A percentile compares a stretch with the other conserved stretches of the same genome.
Evolutionary conservation across 805 yeast genomes (phyloP).

Genomic region (Pichia membranifaciens): DNA sequence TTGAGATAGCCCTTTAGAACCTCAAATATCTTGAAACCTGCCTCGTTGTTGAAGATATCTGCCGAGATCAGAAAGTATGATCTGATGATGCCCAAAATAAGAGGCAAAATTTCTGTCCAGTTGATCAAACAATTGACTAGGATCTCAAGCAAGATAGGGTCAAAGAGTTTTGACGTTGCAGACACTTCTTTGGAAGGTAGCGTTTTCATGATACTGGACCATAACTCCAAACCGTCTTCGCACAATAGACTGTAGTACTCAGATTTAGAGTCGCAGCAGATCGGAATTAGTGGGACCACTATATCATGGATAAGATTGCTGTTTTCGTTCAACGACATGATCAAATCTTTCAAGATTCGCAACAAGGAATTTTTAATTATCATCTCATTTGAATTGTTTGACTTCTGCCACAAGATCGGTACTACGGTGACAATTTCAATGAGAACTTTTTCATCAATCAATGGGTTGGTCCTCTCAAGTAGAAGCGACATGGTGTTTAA

Average conservation of each 20-base stretch:
- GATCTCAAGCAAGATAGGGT: conserved; percentile 38
- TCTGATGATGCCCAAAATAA: conserved; percentile 54
- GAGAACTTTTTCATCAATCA: conserved; percentile 46
- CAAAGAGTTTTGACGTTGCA: conserved; percentile 35
- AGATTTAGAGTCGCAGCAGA: conserved; percentile 58
- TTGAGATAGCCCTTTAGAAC: conserved; percentile 49
- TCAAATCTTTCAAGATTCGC: conserved; percentile 53
- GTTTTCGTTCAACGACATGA: conserved; percentile 49
- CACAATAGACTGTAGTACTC: conserved; percentile 50
- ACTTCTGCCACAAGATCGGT: conserved; percentile 73
- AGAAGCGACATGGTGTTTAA: conserved; percentile 62
- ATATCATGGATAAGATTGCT: conserved; percentile 46
- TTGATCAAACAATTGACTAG: conserved; percentile 54
- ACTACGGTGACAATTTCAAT: conserved; percentile 46
- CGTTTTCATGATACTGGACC: conserved; percentile 66
- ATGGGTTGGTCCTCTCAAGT: conserved; percentile 59
- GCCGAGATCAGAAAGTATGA: conserved; percentile 53
- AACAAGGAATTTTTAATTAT: conserved; percentile 46
- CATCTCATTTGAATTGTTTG: conserved; percentile 38
- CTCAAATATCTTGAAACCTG: conserved; percentile 39
- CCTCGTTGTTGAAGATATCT: conserved; percentile 33
- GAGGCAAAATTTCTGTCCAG: conserved; percentile 70
- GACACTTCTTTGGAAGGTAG: conserved; percentile 36
- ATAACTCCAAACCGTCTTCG: conserved; percentile 84
- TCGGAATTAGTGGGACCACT: conserved; percentile 56